Conservation (phyloP, 257 asterid species). For the Forsythia viridissima region DNA sequence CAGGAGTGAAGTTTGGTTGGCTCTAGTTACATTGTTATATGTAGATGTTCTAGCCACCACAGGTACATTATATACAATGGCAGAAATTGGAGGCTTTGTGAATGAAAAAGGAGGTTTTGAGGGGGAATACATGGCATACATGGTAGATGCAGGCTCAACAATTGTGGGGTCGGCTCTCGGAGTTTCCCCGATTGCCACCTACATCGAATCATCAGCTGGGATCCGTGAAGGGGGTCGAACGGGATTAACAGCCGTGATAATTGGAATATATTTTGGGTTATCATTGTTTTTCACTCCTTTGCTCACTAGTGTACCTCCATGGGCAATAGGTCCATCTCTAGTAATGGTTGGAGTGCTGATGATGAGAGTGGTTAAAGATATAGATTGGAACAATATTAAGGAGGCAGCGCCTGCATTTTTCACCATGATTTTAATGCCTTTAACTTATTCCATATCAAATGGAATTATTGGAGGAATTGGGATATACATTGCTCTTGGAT, state of each 20-base stretch:
- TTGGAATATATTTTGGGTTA: constrained; percentile 58
- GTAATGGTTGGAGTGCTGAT: constrained; percentile 82
- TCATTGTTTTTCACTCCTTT: constrained; percentile 62
- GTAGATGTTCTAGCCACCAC: constrained; percentile 77
- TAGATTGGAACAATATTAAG: constrained; percentile 61
- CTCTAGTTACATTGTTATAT: constrained; percentile 54
- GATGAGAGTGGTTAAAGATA: constrained; percentile 71
- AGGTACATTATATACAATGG: constrained; percentile 71
- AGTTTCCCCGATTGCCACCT: constrained; percentile 69
- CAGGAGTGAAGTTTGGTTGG: constrained; percentile 66
- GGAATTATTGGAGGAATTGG: constrained; percentile 83
- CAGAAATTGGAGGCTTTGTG: constrained; percentile 64
- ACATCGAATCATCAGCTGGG: constrained; percentile 72
- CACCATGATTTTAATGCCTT: constrained; percentile 69
- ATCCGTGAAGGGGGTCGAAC: constrained; percentile 77
- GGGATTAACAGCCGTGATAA: constrained; percentile 65
- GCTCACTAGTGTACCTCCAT: constrained; percentile 70
- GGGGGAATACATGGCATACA: constrained; percentile 76
- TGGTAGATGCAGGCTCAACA: constrained; percentile 80
- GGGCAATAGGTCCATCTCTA: constrained; percentile 85
- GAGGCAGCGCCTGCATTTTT: constrained; percentile 79
- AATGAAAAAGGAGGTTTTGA: constrained; percentile 52
- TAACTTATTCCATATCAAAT: constrained; percentile 74
- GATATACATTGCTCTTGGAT: constrained; percentile 45
- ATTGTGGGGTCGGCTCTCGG: constrained; percentile 70